Percentiles rank a stretch among this genome's conserved stretches.
Evolutionary conservation across 306 rosid genomes (phyloP).

Genomic region (Prosopis cineraria): DNA sequence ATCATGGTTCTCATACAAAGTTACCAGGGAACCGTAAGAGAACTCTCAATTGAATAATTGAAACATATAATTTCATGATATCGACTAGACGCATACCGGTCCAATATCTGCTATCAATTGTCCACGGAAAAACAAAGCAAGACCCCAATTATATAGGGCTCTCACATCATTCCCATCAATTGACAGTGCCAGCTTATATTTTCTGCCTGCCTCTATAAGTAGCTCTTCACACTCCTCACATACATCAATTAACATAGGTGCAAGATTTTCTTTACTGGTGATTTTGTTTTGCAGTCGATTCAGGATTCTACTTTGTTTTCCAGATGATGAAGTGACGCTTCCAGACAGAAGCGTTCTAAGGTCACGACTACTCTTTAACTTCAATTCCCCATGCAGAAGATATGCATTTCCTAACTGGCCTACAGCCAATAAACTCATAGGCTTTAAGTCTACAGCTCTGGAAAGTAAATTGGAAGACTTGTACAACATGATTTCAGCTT

Average conservation of each 20-base stretch:
- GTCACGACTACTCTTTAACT: slow-evolving; percentile 79
- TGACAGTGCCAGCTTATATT: slow-evolving; percentile 84
- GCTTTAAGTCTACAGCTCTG: slow-evolving; percentile 81
- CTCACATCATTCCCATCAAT: slow-evolving; percentile 81
- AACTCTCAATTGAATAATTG: slow-evolving; percentile 19
- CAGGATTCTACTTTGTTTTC: slow-evolving; percentile 50
- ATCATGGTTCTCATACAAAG: not conserved
- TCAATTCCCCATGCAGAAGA: slow-evolving; percentile 96
- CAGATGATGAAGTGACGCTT: slow-evolving; percentile 43
- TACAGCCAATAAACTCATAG: slow-evolving; percentile 91
- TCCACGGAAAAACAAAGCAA: slow-evolving; percentile 93
- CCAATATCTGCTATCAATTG: slow-evolving; percentile 93
- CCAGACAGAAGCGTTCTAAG: slow-evolving; percentile 70
- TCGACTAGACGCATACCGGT: slow-evolving; percentile 65
- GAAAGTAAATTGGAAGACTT: slow-evolving; percentile 73
- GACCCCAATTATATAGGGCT: slow-evolving; percentile 97
- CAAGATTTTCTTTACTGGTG: slow-evolving; percentile 58
- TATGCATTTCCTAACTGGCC: slow-evolving; percentile 89
- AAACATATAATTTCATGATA: slow-evolving; percentile 22
- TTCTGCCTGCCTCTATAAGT: slow-evolving; percentile 92
- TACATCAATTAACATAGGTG: slow-evolving; percentile 62
- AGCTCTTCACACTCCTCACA: slow-evolving; percentile 96
- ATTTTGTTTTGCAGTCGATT: slow-evolving; percentile 50
- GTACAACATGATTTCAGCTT: slow-evolving; percentile 70
- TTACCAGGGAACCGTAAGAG: not conserved